Evolutionary conservation across 306 rosid species (phyloP).

Genomic region (cucumber (Cucumis sativus)): DNA sequence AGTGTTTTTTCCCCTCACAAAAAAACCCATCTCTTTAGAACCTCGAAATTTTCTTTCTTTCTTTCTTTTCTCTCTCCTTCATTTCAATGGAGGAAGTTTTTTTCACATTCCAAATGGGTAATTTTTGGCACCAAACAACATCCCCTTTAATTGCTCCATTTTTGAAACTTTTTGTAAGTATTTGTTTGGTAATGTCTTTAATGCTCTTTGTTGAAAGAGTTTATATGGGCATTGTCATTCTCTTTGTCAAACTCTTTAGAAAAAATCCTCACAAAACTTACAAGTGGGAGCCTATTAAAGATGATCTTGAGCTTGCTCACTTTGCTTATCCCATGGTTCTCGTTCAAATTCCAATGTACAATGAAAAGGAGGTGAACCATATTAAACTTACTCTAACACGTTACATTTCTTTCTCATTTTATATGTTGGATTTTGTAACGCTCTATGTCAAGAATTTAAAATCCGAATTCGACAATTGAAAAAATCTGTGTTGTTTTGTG

Average conservation of each 20-base stretch:
- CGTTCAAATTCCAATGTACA: conserved; percentile 61
- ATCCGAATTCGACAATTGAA: too few relatives aligned
- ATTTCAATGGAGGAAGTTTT: conserved; percentile 23
- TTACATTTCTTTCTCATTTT: too few relatives aligned
- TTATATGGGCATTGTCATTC: conserved; percentile 66
- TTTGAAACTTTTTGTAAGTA: conserved; percentile 29
- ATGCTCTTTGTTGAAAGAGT: conserved; percentile 74
- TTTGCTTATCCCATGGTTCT: conserved; percentile 51
- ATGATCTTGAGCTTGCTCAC: conserved; percentile 65
- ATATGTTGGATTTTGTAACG: too few relatives aligned
- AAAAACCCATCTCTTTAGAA: conserved; percentile 3
- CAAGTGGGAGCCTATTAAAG: conserved; percentile 63
- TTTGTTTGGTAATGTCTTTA: conserved; percentile 60
- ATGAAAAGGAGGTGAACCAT: conserved; percentile 37
- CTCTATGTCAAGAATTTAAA: too few relatives aligned
- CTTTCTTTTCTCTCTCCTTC: not conserved
- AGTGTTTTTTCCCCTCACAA: conserved; percentile 37
- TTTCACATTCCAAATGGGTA: conserved; percentile 26
- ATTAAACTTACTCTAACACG: not conserved
- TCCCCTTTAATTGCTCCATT: conserved; percentile 52
- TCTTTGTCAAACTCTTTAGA: conserved; percentile 39
- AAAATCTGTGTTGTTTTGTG: too few relatives aligned
- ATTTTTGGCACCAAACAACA: conserved; percentile 45
- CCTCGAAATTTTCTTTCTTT: not conserved
- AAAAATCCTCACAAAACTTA: conserved; percentile 45